These are phyloP conservation scores for Aurinia saxatilis DNA, from an alignment of 345 rosid genomes.

Conservation along the genomic window DNA sequence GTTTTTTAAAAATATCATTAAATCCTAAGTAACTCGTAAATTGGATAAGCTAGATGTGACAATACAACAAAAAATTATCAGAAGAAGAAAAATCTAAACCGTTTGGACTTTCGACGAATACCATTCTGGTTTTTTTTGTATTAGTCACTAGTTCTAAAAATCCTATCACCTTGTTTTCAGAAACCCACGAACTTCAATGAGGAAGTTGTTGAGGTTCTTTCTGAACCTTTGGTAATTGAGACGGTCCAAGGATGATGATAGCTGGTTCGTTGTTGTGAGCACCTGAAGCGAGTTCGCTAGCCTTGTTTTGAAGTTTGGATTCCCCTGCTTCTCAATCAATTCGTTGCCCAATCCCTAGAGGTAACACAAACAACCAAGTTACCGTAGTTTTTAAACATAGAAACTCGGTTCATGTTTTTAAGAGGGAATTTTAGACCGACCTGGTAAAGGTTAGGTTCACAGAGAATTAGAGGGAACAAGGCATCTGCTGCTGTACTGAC, in stretches of 20 bases:
- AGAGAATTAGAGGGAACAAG: constrained; percentile 85
- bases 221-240: constrained; percentile 86
- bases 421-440: constrained; percentile 26
- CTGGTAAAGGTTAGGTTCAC: constrained; percentile 89
- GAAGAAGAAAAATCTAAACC: too few relatives aligned
- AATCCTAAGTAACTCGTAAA: too few relatives aligned
- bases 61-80: too few relatives aligned
- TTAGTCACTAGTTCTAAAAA: not conserved
- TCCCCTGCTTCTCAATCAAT: constrained; percentile 70
- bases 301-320: constrained; percentile 48
- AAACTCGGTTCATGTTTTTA: not conserved
- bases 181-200: constrained; percentile 90
- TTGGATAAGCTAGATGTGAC: too few relatives aligned
- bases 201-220: constrained; percentile 74
- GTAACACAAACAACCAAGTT: constrained; percentile 7
- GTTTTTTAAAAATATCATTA: too few relatives aligned
- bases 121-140: too few relatives aligned
- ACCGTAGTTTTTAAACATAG: not conserved
- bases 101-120: too few relatives aligned
- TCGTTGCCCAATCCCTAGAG: constrained; percentile 63
- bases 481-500: constrained; percentile 96
- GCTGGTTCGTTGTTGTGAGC: constrained; percentile 81
- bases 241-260: constrained; percentile 73
- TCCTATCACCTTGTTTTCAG: constrained; percentile 49
- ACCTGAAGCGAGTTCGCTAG: constrained; percentile 64